Percentiles rank a stretch among this genome's conserved stretches.
Conservation (phyloP, 2,329 filamentous ascomycete species). For the Teratosphaeria viscida region DNA sequence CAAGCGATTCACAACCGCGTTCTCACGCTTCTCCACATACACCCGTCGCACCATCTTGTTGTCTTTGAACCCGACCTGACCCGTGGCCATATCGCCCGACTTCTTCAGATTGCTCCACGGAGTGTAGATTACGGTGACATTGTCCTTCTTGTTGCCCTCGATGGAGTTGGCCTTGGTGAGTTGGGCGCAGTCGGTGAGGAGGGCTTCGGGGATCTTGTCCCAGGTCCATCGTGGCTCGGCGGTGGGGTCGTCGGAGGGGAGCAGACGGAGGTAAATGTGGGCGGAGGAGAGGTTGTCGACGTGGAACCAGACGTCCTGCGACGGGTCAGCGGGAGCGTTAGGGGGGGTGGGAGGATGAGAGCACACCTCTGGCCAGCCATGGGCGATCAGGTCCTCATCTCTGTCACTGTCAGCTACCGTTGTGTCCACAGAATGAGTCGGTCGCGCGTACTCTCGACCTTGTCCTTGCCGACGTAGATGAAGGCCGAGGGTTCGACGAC, state of each 20-base stretch:
- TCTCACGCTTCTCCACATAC: constrained; percentile 70
- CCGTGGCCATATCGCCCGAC: constrained; percentile 87
- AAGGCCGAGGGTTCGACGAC: constrained; percentile 71
- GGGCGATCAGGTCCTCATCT: constrained; percentile 96
- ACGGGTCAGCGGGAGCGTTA: not conserved
- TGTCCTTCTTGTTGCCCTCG: constrained; percentile 98
- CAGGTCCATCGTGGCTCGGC: not conserved
- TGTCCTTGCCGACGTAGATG: constrained; percentile 97
- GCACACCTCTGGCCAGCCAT: constrained; percentile 65
- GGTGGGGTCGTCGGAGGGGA: not conserved
- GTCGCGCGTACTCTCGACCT: constrained; percentile 74
- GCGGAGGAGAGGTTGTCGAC: constrained; percentile 94
- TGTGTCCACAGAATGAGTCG: constrained; percentile 6
- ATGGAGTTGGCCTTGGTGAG: constrained; percentile 98
- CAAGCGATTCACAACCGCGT: constrained; percentile 87
- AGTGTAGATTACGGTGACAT: constrained; percentile 92
- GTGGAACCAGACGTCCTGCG: constrained; percentile 87
- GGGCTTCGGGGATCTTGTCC: constrained; percentile 59
- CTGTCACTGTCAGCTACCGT: constrained; percentile 20
- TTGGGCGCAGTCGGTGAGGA: constrained; percentile 85
- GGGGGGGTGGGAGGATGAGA: not conserved
- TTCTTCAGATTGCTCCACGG: constrained; percentile 96
- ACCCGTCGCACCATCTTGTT: constrained; percentile 73
- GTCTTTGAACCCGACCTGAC: constrained; percentile 92
- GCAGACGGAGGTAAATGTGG: constrained; percentile 84